These are phyloP conservation scores for Euphorbia schlechtendalii DNA, from an alignment of 441 rosid genomes.

Conservation along the genomic window DNA sequence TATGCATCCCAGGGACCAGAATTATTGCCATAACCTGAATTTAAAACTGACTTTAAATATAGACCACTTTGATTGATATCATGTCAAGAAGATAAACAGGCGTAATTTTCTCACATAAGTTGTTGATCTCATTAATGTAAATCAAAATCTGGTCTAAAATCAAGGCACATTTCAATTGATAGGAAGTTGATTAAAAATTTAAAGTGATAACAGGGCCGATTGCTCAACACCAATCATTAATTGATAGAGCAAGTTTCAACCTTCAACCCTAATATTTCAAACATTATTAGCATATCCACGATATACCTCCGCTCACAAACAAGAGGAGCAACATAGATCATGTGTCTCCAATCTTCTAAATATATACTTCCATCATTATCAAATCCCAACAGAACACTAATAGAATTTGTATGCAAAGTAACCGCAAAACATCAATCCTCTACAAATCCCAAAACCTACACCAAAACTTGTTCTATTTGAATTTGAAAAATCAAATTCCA, in stretches of 20 bases:
- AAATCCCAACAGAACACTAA: neutral
- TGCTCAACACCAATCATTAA: neutral
- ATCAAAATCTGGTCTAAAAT: neutral
- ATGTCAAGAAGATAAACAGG: neutral
- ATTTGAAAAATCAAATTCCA: neutral
- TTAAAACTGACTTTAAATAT: slow-evolving; percentile 12
- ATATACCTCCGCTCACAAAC: neutral
- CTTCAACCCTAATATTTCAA: neutral
- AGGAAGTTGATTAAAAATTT: neutral
- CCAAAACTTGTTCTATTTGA: neutral
- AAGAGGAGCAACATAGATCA: neutral
- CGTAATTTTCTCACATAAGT: neutral
- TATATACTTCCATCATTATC: neutral
- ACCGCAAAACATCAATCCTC: neutral
- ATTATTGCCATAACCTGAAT: slow-evolving; percentile 45
- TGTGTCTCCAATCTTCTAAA: neutral
- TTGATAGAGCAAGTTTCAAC: neutral
- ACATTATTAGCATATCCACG: neutral
- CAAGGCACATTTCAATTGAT: neutral
- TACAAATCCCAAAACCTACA: neutral
- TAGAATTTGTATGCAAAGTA: neutral
- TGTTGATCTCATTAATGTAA: neutral
- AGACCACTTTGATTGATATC: neutral
- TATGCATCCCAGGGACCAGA: slow-evolving; percentile 49
- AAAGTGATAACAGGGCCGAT: neutral